Base-by-base conservation (phyloP, 2,329 filamentous ascomycete species). In the Amesomyces nigricolor region DNA sequence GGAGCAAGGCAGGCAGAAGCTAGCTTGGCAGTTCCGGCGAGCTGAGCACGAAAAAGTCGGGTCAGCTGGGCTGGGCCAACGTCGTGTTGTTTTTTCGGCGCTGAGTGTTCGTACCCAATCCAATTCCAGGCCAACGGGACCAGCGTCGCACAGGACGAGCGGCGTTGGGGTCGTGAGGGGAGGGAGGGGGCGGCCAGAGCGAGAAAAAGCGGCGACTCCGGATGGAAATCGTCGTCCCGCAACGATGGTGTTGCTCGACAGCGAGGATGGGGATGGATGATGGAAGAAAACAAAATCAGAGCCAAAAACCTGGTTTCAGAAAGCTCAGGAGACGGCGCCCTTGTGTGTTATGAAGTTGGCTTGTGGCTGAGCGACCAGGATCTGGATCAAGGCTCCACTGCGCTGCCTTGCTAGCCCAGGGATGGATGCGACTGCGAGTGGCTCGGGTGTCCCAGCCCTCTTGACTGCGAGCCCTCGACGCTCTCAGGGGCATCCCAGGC, bases 341-440 rank as follows among this genome's bases (percentile, higher is more conserved):
- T 29, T 51, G 50, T 57, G 51, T 58, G 55, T 63, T 62, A 59
- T 59, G 57, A 58, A 59, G 10, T 56, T 55, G 56, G 47, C 57
- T 47, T 60, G 62, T 61, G 62, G 61, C 62, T 63, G 54, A 61
- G 61, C 58, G 53, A 19, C 61, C 59, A 51, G 62, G 61, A 58
- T 59, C 44, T 47, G 26, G 44, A 55, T 30, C 46, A 50, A 39
- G 50, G 49, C 49, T 44, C 59, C 59, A 61, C 61, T 37, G 45
- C 49, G 37, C 14, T 49, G 51, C 51, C 19, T 38, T 56, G 48
- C 51, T 60, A 54, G 46, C 51, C 58, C 57, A 61, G 59, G 60
- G 60, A 62, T 56, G 60, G 60, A 53, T 37, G 58, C 50, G 60
- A 60, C 51, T 58, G 58, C 58, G 60, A 62, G 58, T 54, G 58